Evolutionary conservation across 768 basidiomycete genomes (phyloP), one percentile per base, ranked within the genome.

Genomic region (Rhizopogon vesiculosus): DNA sequence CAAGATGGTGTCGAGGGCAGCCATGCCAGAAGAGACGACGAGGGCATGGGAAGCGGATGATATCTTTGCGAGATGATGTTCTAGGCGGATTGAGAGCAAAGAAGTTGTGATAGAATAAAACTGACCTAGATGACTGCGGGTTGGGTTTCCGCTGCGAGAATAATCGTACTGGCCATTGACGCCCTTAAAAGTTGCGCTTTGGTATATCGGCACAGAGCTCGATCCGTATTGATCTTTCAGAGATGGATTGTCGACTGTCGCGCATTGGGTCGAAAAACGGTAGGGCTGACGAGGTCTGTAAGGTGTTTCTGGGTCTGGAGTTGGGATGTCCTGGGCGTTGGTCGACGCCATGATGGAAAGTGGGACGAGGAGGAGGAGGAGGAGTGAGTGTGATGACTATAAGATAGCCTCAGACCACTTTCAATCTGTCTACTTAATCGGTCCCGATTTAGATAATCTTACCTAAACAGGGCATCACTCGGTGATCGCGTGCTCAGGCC

Each of bases 171-270:
- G 82, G 51, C 89, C 91, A 16, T 78, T 80, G 42, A 96, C 75
- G 45, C 96, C 97, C 75, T 98, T 98, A 84, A 99, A 98, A 0
- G 97, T 99, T 7, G 97, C 85, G 1, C 93, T 89, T 74, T 98
- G 97, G 73, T 98, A 99, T 72, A 99, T 98, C 19, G 97, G 97
- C 1, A 98, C 93, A 7, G 89, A 89, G 62, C 90, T 93, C 56
- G 91, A 86, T 18, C 94, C 94, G 69, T 94, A 89, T 74, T 98
- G 96, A 73, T 99, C 96, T 71, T 96, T 95, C 73, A 87, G 89
- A 54, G 80, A 80, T 0, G 93, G 93, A 61, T 92, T 91, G 64
- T 96, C 93, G 55, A 96, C 92, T 5, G 92, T 94, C 22, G 90
- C 93, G 57, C 91, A 93, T 56, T 91, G 75, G 15, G 91, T 93